Percentiles rank a stretch among this genome's conserved stretches.
phyloP scores from a whole-genome alignment of 805 yeast genomes.

The Candida nitratophila region DNA sequence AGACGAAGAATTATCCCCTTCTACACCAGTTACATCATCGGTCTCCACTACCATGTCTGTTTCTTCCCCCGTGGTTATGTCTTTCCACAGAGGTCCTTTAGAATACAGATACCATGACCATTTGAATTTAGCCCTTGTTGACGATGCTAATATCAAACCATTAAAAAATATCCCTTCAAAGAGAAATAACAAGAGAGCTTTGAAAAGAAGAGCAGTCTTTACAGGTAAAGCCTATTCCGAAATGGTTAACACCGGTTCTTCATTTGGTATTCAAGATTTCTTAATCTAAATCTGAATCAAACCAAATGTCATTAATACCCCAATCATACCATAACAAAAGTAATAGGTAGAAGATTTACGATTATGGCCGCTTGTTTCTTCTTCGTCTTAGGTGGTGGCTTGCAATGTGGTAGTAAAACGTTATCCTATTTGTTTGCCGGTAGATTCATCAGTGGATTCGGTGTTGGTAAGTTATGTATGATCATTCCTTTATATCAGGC shows the following conservation, averaged over 20 bases:
- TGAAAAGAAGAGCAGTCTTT: constrained; percentile 24
- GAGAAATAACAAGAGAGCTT: constrained; percentile 15
- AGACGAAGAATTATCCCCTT: background rate
- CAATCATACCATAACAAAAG: no score
- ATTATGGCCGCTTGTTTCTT: constrained; percentile 5
- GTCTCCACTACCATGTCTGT: background rate
- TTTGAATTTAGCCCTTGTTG: constrained; percentile 1
- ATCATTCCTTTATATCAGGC: constrained; percentile 68
- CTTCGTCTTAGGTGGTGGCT: constrained; percentile 7
- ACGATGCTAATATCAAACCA: background rate
- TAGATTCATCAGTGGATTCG: constrained; percentile 56
- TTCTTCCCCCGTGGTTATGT: constrained; percentile 1
- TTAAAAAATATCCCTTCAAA: constrained; percentile 1
- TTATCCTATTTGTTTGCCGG: constrained; percentile 33
- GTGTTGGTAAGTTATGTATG: constrained; percentile 65
- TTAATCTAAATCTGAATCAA: constrained; percentile 13
- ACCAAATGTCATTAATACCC: no score
- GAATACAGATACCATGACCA: constrained; percentile 3
- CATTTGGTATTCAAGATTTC: constrained; percentile 16
- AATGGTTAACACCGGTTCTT: constrained; percentile 22
- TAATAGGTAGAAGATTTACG: constrained; percentile 10
- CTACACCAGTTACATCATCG: background rate
- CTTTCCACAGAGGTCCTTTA: constrained; percentile 1
- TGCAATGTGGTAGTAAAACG: constrained; percentile 10
- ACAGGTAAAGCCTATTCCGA: constrained; percentile 23